Evolutionary conservation across 1,284 basidiomycete genomes (phyloP).

Genomic region (Rhizopogon parksii): DNA sequence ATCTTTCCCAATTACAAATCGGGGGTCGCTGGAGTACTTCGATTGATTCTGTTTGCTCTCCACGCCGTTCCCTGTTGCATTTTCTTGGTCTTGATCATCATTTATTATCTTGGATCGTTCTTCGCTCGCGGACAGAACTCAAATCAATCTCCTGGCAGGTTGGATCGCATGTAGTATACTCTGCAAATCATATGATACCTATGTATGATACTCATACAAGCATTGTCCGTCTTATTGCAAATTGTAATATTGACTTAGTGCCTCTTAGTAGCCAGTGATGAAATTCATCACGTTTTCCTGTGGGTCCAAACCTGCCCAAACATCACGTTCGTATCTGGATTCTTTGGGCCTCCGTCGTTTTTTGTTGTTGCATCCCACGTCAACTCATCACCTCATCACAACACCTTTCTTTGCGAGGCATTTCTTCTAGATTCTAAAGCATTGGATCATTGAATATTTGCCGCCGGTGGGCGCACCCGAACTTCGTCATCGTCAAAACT

Average conservation of each 20-base stretch:
- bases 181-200: slow-evolving; percentile 2
- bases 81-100: neutral
- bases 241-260: too few species aligned
- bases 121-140: slow-evolving; percentile 2
- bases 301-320: neutral
- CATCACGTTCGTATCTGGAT: neutral
- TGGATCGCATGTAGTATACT: slow-evolving; percentile 4
- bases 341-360: too few species aligned
- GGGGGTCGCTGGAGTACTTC: neutral
- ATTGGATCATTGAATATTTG: too few species aligned
- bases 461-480: neutral
- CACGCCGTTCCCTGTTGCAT: neutral
- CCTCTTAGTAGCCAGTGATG: too few species aligned
- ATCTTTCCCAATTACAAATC: neutral
- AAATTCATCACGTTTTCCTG: neutral
- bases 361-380: neutral
- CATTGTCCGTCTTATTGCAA: neutral
- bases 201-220: neutral
- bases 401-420: too few species aligned
- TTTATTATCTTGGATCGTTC: slow-evolving; percentile 1
- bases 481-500: neutral
- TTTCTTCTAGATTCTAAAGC: too few species aligned
- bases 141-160: slow-evolving; percentile 2
- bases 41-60: neutral
- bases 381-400: neutral